Conservation (phyloP, 1,284 basidiomycete genomes). For the Papiliotrema fonsecae region DNA sequence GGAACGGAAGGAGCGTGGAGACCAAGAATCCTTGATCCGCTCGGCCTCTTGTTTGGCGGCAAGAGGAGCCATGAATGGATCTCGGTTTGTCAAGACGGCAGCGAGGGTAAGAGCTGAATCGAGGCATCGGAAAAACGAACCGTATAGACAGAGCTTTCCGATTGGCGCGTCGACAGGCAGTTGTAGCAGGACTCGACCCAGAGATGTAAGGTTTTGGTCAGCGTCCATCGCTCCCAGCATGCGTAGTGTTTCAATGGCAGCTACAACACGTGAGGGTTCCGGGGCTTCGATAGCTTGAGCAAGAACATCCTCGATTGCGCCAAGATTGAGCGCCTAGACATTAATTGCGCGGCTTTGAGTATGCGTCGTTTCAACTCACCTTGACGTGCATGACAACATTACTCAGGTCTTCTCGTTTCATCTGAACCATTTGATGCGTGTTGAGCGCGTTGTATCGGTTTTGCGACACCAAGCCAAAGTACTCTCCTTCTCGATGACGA, state of each 20-base stretch:
- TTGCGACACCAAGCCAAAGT: slow-evolving; percentile 77
- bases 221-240: slow-evolving; percentile 85
- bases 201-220: slow-evolving; percentile 70
- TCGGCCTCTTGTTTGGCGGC: slow-evolving; percentile 51
- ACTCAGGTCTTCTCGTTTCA: slow-evolving; percentile 88
- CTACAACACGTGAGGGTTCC: slow-evolving; percentile 66
- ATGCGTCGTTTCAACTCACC: slow-evolving; percentile 22
- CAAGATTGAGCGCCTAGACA: slow-evolving; percentile 72
- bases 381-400: slow-evolving; percentile 97
- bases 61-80: slow-evolving; percentile 80
- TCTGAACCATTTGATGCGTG: slow-evolving; percentile 88
- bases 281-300: slow-evolving; percentile 85
- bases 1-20: slow-evolving; percentile 66
- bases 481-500: slow-evolving; percentile 84
- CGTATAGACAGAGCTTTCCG: slow-evolving; percentile 83
- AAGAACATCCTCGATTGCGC: slow-evolving; percentile 82
- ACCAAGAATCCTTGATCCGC: slow-evolving; percentile 74
- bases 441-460: slow-evolving; percentile 62
- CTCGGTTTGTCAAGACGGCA: slow-evolving; percentile 81
- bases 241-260: slow-evolving; percentile 75
- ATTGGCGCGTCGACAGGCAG: slow-evolving; percentile 86
- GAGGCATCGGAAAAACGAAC: slow-evolving; percentile 89
- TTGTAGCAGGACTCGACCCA: slow-evolving; percentile 83
- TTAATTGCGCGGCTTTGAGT: neutral
- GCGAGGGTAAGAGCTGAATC: slow-evolving; percentile 85